phyloP scores from a whole-genome alignment of 202 grass and related monocot genomes.

The Hordeum pubiflorum region DNA sequence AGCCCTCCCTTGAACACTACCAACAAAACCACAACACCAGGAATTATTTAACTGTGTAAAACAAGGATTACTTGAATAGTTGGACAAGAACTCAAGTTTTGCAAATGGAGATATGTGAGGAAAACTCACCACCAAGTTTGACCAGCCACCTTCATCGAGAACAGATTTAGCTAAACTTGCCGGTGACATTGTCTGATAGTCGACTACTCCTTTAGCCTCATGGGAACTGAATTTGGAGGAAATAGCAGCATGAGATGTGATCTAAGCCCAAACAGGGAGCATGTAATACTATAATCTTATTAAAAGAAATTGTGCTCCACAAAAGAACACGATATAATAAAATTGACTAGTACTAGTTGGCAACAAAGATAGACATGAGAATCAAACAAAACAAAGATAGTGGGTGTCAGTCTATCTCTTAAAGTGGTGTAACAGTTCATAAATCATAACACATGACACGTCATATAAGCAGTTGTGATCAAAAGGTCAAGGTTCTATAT shows the following conservation, averaged over 20 bases:
- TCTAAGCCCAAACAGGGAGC: not conserved
- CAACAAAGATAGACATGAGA: not conserved
- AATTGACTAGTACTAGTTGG: not conserved
- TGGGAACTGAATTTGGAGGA: constrained; percentile 2
- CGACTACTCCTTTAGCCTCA: constrained; percentile 36
- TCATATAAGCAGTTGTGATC: not conserved
- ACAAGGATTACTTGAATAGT: not conserved
- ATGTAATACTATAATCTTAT: not conserved
- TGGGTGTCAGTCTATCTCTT: not conserved
- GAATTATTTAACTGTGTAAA: not conserved
- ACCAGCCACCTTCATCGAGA: constrained; percentile 69
- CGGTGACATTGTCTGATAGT: constrained; percentile 63
- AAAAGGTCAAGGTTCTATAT: not conserved
- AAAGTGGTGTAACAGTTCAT: not conserved
- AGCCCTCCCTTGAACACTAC: constrained; percentile 53
- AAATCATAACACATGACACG: not conserved
- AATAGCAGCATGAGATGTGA: not conserved
- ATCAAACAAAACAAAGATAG: not conserved
- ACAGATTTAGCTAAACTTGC: constrained; percentile 60
- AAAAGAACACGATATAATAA: not conserved
- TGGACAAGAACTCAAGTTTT: constrained; percentile 5
- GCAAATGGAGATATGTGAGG: not conserved
- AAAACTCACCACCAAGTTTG: constrained; percentile 61
- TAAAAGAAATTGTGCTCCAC: not conserved
- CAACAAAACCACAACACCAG: constrained; percentile 6